These are phyloP conservation scores for Ogataea methanolica DNA, from an alignment of 805 yeast genomes.

Conservation along the genomic window DNA sequence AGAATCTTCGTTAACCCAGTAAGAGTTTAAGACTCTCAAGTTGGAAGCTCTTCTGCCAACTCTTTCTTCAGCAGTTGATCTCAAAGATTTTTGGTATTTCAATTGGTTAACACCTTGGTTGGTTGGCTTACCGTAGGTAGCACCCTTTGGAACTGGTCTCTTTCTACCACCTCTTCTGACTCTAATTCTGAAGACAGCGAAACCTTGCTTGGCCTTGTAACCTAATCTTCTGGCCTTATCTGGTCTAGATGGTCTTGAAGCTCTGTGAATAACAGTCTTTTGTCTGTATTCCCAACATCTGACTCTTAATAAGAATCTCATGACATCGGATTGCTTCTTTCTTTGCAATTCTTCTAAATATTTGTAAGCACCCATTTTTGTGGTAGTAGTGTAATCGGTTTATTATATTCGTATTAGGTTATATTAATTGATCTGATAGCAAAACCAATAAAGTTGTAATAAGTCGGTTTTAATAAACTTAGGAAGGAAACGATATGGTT, in stretches of 20 bases:
- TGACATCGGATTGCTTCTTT: constrained; percentile 99
- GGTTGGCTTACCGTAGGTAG: constrained; percentile 99
- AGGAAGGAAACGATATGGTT: too few species aligned
- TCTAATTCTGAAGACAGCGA: constrained; percentile 96
- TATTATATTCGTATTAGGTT: not conserved
- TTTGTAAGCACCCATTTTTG: constrained; percentile 98
- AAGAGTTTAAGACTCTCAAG: constrained; percentile 98
- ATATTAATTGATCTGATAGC: not conserved
- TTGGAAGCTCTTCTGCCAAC: constrained; percentile 98
- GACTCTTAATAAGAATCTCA: constrained; percentile 98
- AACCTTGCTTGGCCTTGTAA: constrained; percentile 99
- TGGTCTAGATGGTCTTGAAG: constrained; percentile 97
- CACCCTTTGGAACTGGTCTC: constrained; percentile 99
- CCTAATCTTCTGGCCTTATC: constrained; percentile 99
- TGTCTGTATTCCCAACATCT: constrained; percentile 99
- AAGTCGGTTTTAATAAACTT: too few species aligned
- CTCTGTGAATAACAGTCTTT: constrained; percentile 97
- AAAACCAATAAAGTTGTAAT: not conserved
- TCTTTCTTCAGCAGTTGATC: constrained; percentile 99
- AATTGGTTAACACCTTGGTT: constrained; percentile 99
- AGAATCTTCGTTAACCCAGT: constrained; percentile 99
- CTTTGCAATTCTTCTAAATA: constrained; percentile 98
- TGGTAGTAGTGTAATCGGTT: not conserved
- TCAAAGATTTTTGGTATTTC: constrained; percentile 97
- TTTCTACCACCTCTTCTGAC: constrained; percentile 99